Conservation (phyloP, 2,329 filamentous ascomycete genomes). For the Colletotrichum magnum region DNA sequence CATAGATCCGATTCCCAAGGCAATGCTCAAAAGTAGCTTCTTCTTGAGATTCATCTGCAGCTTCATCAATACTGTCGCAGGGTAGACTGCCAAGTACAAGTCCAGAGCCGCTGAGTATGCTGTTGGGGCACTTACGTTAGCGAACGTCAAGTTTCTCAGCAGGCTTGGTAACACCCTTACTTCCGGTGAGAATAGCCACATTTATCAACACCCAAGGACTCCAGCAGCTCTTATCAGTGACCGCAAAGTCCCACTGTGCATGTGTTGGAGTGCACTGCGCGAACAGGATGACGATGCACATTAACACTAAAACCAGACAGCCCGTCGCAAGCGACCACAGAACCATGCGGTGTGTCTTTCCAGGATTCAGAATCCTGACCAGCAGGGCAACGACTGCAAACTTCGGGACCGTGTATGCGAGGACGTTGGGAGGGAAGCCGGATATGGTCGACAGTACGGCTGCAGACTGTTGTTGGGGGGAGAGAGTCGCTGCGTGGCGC, state of each 20-base stretch:
- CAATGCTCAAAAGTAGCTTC: conserved; percentile 44
- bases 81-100: conserved; percentile 46
- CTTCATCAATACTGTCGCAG: conserved; percentile 42
- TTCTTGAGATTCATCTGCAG: conserved; percentile 45
- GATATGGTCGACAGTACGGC: conserved; percentile 45
- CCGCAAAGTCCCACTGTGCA: conserved; percentile 44
- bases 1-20: conserved; percentile 42
- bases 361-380: conserved; percentile 45
- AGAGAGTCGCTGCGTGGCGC: conserved; percentile 11
- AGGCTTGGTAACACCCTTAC: neutral
- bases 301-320: conserved; percentile 40
- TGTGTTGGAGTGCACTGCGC: conserved; percentile 45
- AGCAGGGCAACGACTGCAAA: conserved; percentile 47
- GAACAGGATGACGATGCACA: conserved; percentile 43
- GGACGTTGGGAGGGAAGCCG: conserved; percentile 46
- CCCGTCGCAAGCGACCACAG: conserved; percentile 44
- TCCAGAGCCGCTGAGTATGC: conserved; percentile 41
- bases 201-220: conserved; percentile 18
- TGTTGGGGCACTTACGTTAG: neutral
- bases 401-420: conserved; percentile 48
- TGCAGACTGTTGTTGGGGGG: conserved; percentile 4
- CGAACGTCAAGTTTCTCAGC: no score
- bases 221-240: conserved; percentile 3
- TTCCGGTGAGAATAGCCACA: conserved; percentile 10
- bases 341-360: conserved; percentile 40